These are phyloP conservation scores for Vinca minor DNA, from an alignment of 257 asterid genomes.

Conservation along the genomic window DNA sequence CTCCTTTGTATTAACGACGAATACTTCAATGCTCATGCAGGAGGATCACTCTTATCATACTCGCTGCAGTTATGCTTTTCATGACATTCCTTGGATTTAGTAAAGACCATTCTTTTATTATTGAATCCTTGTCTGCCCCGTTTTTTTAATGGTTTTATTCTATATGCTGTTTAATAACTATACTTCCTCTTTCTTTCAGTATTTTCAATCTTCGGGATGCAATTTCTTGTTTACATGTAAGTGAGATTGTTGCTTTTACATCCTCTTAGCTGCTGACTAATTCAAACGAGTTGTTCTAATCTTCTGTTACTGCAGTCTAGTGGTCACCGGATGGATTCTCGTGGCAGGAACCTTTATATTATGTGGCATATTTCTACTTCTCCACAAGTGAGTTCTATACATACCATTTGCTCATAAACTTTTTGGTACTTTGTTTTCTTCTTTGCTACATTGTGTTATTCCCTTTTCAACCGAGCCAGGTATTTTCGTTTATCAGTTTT, in stretches of 20 bases:
- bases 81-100: conserved; percentile 84
- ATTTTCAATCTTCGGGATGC: conserved; percentile 78
- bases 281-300: too few species aligned
- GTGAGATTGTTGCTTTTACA: conserved; percentile 25
- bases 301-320: conserved; percentile 57
- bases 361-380: conserved; percentile 81
- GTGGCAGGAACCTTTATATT: conserved; percentile 73
- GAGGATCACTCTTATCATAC: conserved; percentile 78
- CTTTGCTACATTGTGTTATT: too few species aligned
- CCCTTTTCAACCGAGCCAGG: too few species aligned
- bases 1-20: not conserved
- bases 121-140: not conserved
- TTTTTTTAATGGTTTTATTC: not conserved
- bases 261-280: conserved; percentile 1
- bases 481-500: too few species aligned
- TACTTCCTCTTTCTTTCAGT: conserved; percentile 39
- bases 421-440: too few species aligned
- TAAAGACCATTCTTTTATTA: conserved; percentile 24
- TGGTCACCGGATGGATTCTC: conserved; percentile 76
- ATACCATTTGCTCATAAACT: too few species aligned
- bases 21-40: conserved; percentile 36
- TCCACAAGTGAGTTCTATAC: conserved; percentile 75
- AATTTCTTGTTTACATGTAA: conserved; percentile 69
- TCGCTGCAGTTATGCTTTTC: conserved; percentile 79
- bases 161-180: conserved; percentile 15